Percentiles rank a stretch among this genome's conserved stretches.
Conservation (phyloP, 768 basidiomycete species). For the Tylopilus balloui region DNA sequence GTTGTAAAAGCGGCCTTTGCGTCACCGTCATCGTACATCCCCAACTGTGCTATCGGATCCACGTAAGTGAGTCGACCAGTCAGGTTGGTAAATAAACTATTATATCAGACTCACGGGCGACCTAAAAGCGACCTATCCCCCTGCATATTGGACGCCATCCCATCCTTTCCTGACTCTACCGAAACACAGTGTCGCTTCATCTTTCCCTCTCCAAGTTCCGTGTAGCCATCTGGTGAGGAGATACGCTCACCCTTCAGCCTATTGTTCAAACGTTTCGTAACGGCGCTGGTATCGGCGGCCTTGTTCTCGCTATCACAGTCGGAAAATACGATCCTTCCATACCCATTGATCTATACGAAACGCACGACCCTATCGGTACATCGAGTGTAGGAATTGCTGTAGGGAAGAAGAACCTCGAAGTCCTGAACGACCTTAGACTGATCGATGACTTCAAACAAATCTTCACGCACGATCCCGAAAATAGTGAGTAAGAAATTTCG, state of each 20-base stretch:
- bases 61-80: neutral
- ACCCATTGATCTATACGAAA: conserved; percentile 45
- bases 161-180: neutral
- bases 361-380: conserved; percentile 36
- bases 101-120: neutral
- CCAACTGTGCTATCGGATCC: neutral
- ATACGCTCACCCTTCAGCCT: neutral
- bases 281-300: conserved; percentile 43
- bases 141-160: neutral
- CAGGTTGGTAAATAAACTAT: neutral
- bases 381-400: conserved; percentile 43
- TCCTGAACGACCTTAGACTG: conserved; percentile 42
- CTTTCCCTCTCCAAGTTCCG: conserved; percentile 9
- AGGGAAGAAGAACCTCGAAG: conserved; percentile 43
- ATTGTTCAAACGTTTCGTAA: conserved; percentile 9
- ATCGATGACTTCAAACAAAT: conserved; percentile 30
- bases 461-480: conserved; percentile 8
- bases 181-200: neutral
- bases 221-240: conserved; percentile 23
- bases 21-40: too few relatives aligned
- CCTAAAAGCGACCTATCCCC: neutral
- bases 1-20: too few relatives aligned
- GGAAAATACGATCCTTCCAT: conserved; percentile 30
- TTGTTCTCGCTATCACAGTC: conserved; percentile 40
- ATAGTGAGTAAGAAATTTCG: conserved; percentile 5